Evolutionary conservation across 192 early-diverging fungal species (phyloP).

Genomic region (Coemansia guatemalensis): DNA sequence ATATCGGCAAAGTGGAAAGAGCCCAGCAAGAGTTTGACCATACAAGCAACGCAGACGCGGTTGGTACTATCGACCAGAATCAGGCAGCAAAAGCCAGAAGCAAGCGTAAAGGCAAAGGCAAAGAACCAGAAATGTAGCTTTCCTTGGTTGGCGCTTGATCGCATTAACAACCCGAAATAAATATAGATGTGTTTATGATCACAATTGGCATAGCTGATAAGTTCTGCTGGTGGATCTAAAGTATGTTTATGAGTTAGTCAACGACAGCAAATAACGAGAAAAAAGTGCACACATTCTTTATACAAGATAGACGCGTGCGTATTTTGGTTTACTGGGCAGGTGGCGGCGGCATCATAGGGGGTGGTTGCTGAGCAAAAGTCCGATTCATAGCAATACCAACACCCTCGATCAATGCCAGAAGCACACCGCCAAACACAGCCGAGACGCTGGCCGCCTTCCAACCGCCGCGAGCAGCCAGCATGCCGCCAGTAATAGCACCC

Average conservation of each 20-base stretch:
- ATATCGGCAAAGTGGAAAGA: neutral
- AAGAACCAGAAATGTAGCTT: constrained; percentile 26
- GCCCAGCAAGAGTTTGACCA: constrained; percentile 1
- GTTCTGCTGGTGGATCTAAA: neutral
- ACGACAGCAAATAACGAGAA: neutral
- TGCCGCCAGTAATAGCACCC: constrained; percentile 92
- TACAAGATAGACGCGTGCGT: neutral
- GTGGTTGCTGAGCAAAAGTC: constrained; percentile 63
- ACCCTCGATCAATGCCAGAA: constrained; percentile 96
- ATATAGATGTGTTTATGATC: neutral
- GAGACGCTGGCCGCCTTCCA: constrained; percentile 75
- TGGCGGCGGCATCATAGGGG: constrained; percentile 50
- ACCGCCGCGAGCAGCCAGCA: constrained; percentile 85
- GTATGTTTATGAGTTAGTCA: neutral
- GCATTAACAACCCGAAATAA: neutral
- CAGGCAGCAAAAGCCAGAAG: neutral
- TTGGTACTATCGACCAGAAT: neutral
- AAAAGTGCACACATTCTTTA: neutral
- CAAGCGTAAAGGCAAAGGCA: constrained; percentile 33
- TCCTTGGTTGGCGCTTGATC: neutral
- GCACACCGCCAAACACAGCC: constrained; percentile 88
- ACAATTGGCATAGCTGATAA: neutral
- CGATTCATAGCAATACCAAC: constrained; percentile 77
- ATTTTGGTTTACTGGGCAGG: constrained; percentile 22
- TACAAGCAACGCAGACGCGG: neutral